Conservation (phyloP, 2,329 filamentous ascomycete species). For the Cercospora nicotianae region DNA sequence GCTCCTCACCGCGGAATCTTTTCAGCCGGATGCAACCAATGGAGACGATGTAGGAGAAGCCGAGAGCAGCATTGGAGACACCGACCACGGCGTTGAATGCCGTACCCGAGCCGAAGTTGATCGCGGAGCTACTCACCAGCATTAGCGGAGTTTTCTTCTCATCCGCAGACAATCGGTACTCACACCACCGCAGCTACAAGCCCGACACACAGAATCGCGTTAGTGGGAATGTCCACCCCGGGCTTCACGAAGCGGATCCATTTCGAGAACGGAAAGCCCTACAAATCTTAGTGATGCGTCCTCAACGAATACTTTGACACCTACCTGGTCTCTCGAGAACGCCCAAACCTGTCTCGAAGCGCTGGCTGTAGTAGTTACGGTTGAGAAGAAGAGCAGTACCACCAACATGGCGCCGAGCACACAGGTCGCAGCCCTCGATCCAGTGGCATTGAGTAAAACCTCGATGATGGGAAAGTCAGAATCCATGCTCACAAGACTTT, state of each 20-base stretch:
- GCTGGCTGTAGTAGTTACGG: constrained; percentile 39
- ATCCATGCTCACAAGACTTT: constrained; percentile 29
- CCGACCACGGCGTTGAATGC: constrained; percentile 46
- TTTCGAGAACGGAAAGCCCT: constrained; percentile 39
- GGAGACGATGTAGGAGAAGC: constrained; percentile 39
- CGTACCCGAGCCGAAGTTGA: constrained; percentile 45
- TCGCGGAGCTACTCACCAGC: constrained; percentile 31
- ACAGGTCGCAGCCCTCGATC: constrained; percentile 34
- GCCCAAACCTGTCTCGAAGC: constrained; percentile 39
- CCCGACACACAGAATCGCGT: constrained; percentile 36
- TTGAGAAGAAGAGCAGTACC: constrained; percentile 38
- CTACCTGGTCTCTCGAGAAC: constrained; percentile 37
- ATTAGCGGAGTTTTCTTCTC: neutral
- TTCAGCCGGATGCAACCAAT: constrained; percentile 38
- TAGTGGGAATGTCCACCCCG: constrained; percentile 36
- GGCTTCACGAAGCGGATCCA: constrained; percentile 38
- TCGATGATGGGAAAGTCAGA: constrained; percentile 37
- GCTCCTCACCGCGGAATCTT: constrained; percentile 33
- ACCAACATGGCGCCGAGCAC: constrained; percentile 37
- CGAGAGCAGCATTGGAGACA: constrained; percentile 40
- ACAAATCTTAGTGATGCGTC: neutral
- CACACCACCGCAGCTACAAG: constrained; percentile 37
- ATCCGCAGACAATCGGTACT: neutral
- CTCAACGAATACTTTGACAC: neutral
- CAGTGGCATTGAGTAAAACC: constrained; percentile 35